Base-by-base conservation (phyloP, 148 eudicot species). In the Linanthus parryae region DNA sequence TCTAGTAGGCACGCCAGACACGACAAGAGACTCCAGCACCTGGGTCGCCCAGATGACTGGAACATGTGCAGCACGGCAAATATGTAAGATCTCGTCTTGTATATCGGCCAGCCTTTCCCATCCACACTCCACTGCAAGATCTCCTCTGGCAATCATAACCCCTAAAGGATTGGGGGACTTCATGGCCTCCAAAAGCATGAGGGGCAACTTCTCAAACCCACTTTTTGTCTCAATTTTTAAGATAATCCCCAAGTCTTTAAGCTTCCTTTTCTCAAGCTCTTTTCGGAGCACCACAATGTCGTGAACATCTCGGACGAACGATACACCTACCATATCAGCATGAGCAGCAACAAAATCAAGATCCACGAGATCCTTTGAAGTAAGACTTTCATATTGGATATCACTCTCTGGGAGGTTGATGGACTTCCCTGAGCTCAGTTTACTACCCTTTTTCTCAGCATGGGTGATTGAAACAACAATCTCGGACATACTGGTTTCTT, bases 131-230 rank as follows among this genome's bases (percentile, higher is more conserved):
- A 74, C 79, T 14, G 84, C 84, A 23, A 79, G 77, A 69, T 79
- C 84, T 33, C 84, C 84, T 68, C 84, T 79, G 18, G 84, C 84
- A 40, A 79, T 75, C 84, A 79, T 74, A 25, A 79, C 77, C 41
- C 84, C 80, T 33, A 79, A 52, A 47, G 80, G 84, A 33, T 79
- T 74, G 11, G 62, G 54, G 0, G 35, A 56, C 62, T 79, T 79
- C 84, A 79, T 79, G 22, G 84, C 80, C 65, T 79, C 84, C 41
- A 79, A 35, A 34, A 79, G 25, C 58, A 79, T 36, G 30, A 61
- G 52, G 2, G 84, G 61, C 57, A 79, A 66, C 16, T 79, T 74
- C 63, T 74, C 66, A 43, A 68, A 59, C n/a, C 75, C 80, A 16
- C 60, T 68, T 58, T 48, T 61, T 11, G 74, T 74, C 68, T 74